Evolutionary conservation across 805 yeast species (phyloP).

Genomic region (Lipomyces starkeyi): DNA sequence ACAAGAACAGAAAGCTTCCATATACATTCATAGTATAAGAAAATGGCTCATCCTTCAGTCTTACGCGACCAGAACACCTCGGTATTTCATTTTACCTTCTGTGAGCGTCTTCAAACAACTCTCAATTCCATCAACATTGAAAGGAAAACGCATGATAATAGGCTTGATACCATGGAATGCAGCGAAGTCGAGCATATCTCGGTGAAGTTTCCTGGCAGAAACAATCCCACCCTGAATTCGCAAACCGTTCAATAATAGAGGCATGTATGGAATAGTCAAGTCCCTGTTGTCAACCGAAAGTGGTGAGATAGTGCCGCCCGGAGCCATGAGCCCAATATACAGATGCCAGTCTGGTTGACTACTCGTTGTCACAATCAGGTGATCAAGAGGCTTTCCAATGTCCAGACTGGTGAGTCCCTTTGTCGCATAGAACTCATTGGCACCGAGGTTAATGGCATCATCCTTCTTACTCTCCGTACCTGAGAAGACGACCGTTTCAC

Average conservation of each 20-base stretch:
- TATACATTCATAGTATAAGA: no score
- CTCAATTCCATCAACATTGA: neutral
- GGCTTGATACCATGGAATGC: constrained; percentile 13
- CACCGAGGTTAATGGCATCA: constrained; percentile 59
- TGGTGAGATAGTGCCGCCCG: neutral
- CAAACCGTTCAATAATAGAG: neutral
- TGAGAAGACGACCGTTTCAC: constrained; percentile 63
- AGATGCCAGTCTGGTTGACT: neutral
- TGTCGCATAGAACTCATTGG: constrained; percentile 61
- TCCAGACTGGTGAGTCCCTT: constrained; percentile 44
- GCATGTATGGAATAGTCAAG: constrained; percentile 3
- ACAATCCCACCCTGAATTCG: constrained; percentile 6
- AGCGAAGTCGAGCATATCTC: constrained; percentile 12
- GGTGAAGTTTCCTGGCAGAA: constrained; percentile 1
- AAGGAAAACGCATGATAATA: neutral
- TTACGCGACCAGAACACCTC: constrained; percentile 11
- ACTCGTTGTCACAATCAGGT: constrained; percentile 3
- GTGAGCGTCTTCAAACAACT: neutral
- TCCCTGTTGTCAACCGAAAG: neutral
- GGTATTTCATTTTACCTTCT: constrained; percentile 12
- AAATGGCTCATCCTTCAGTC: neutral
- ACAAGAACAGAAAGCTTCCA: no score
- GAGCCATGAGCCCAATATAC: neutral
- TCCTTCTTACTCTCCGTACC: constrained; percentile 56
- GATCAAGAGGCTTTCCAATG: constrained; percentile 2